Conservation (phyloP, 345 rosid genomes). For the Melaleuca alternifolia region DNA sequence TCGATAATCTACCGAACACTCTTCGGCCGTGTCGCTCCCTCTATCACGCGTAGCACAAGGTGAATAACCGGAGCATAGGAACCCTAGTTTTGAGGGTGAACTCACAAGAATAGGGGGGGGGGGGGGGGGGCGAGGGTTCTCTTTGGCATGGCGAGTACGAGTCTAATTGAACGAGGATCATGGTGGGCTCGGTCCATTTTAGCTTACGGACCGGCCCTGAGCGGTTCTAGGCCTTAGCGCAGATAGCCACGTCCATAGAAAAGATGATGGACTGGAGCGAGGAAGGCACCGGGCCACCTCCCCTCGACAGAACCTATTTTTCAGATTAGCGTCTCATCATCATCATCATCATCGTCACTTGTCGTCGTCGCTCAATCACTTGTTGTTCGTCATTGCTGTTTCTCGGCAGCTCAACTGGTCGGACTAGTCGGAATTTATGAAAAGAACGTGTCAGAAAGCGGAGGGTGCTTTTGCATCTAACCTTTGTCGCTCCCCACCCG, state of each 20-base stretch:
- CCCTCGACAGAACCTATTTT: constrained; percentile 19
- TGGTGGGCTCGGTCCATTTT: not conserved
- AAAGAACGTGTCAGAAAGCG: not conserved
- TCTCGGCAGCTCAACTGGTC: not conserved
- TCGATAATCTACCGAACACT: not conserved
- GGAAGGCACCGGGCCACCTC: constrained; percentile 60
- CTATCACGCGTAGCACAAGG: too few species aligned
- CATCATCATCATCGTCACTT: not conserved
- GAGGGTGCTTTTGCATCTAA: not conserved
- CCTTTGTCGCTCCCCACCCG: not conserved
- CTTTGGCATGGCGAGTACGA: not conserved
- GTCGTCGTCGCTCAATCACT: not conserved
- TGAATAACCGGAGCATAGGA: not conserved
- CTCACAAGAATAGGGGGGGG: not conserved
- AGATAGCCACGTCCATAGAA: too few species aligned
- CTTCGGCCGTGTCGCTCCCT: too few species aligned
- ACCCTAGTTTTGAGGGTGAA: not conserved
- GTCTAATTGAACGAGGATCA: too few species aligned
- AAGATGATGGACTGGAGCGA: constrained; percentile 5
- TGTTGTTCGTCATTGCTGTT: not conserved
- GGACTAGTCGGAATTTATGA: not conserved
- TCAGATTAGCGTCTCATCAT: constrained; percentile 31
- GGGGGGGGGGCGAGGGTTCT: too few species aligned
- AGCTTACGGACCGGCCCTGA: not conserved
- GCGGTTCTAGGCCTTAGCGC: not conserved